Evolutionary conservation across 2,329 filamentous ascomycete genomes (phyloP).

Genomic region (Tolypocladium nubicola): DNA sequence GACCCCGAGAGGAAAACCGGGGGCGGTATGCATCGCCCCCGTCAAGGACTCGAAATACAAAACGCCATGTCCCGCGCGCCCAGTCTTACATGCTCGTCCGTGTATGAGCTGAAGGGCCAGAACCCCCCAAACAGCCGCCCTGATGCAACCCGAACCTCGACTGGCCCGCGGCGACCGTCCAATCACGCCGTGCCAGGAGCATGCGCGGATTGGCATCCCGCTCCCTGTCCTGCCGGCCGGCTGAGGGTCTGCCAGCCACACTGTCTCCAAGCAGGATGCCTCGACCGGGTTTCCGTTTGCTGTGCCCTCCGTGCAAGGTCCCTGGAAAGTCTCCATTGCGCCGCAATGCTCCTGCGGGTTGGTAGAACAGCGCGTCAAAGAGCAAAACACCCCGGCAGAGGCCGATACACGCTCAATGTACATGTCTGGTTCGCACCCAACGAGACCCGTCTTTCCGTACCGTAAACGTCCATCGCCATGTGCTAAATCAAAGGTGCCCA

Average conservation of each 20-base stretch:
- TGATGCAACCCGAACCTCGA: background rate
- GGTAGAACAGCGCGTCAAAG: background rate
- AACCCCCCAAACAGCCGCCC: background rate
- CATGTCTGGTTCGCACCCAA: background rate
- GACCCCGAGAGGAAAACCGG: background rate
- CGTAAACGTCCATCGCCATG: background rate
- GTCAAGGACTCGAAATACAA: background rate
- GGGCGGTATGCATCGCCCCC: background rate
- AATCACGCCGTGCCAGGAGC: background rate
- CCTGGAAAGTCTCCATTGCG: background rate
- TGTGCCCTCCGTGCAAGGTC: background rate
- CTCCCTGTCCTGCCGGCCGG: background rate
- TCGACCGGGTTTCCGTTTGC: background rate
- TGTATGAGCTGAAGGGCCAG: background rate
- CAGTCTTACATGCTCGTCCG: background rate
- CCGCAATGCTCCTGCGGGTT: background rate
- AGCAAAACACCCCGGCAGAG: background rate
- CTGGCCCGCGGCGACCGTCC: background rate
- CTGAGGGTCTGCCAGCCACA: background rate
- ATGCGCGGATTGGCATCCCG: background rate
- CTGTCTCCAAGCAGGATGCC: background rate
- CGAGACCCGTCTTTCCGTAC: background rate
- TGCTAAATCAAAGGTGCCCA: background rate
- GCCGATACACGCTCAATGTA: background rate
- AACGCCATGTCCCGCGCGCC: background rate